Evolutionary conservation across 1,284 basidiomycete genomes (phyloP).

Genomic region (Cutaneotrichosporon mucoides): DNA sequence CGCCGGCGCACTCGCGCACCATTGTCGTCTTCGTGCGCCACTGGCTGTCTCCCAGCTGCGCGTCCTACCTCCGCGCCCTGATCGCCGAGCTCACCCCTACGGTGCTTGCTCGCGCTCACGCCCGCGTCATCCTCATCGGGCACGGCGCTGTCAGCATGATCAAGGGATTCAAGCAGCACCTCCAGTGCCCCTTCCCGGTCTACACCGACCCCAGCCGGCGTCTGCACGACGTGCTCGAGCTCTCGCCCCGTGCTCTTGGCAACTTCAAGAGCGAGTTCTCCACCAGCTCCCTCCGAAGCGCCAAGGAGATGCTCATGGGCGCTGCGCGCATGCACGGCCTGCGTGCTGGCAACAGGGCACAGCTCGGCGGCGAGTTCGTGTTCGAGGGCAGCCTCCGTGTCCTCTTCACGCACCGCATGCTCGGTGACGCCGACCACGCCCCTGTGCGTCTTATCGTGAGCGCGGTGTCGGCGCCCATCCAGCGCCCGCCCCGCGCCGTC

Average conservation of each 20-base stretch:
- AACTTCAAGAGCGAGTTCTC: conserved; percentile 54
- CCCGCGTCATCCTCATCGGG: conserved; percentile 61
- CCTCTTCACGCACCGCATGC: conserved; percentile 47
- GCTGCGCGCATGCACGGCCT: conserved; percentile 13
- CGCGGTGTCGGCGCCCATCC: neutral
- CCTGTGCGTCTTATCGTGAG: conserved; percentile 62
- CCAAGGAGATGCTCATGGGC: conserved; percentile 12
- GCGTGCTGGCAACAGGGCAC: conserved; percentile 31
- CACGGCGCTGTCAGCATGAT: conserved; percentile 54
- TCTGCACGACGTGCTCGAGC: conserved; percentile 70
- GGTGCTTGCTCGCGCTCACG: conserved; percentile 55
- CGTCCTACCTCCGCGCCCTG: conserved; percentile 76
- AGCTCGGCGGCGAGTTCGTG: conserved; percentile 85
- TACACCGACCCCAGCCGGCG: conserved; percentile 72
- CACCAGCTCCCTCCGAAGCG: conserved; percentile 32
- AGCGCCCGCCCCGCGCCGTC: neutral
- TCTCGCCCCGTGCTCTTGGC: conserved; percentile 53
- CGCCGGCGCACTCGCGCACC: conserved; percentile 47
- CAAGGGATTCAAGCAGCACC: conserved; percentile 50
- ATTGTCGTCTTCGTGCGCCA: conserved; percentile 59
- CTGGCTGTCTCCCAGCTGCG: conserved; percentile 65
- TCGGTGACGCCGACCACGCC: conserved; percentile 61
- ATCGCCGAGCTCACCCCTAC: conserved; percentile 55
- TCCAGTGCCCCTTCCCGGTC: conserved; percentile 55
- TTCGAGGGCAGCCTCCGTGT: conserved; percentile 60